phyloP scores from a whole-genome alignment of 2,329 filamentous ascomycete genomes.

The Curvularia verruculosa region DNA sequence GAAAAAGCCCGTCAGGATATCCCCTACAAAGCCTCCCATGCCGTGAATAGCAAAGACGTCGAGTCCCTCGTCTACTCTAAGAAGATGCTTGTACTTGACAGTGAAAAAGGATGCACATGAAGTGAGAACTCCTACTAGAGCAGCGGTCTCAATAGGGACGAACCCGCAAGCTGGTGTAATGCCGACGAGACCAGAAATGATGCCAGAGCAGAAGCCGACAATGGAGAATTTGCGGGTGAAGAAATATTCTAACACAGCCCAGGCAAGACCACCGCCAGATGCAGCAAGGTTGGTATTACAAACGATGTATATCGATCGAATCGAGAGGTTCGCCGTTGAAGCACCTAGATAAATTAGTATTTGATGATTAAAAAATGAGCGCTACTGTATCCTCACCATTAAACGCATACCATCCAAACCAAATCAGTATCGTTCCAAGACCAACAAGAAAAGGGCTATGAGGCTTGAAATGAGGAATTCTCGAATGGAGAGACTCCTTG shows the following conservation, averaged over 20 bases:
- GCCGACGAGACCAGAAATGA: constrained; percentile 63
- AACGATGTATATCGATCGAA: constrained; percentile 61
- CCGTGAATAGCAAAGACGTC: constrained; percentile 67
- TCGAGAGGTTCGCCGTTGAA: constrained; percentile 57
- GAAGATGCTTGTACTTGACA: constrained; percentile 56
- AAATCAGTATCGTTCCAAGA: constrained; percentile 69
- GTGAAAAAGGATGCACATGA: constrained; percentile 56
- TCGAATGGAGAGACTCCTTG: constrained; percentile 52
- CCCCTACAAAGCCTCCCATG: constrained; percentile 64
- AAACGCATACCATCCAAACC: constrained; percentile 47
- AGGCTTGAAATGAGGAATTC: constrained; percentile 68
- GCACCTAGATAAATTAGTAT: constrained; percentile 22
- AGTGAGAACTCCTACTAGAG: constrained; percentile 61
- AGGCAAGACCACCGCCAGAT: constrained; percentile 60
- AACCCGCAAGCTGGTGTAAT: constrained; percentile 65
- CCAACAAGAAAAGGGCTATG: constrained; percentile 78
- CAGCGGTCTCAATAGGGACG: constrained; percentile 59
- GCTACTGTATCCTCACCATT: constrained; percentile 41
- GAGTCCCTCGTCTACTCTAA: constrained; percentile 63
- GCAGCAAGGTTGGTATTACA: constrained; percentile 66
- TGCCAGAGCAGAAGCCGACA: constrained; percentile 60
- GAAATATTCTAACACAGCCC: constrained; percentile 61
- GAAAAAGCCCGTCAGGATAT: constrained; percentile 64
- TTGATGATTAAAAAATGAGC: too few species aligned
- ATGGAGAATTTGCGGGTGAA: constrained; percentile 58